Percentiles rank a stretch among this genome's conserved stretches.
Evolutionary conservation across 768 basidiomycete genomes (phyloP).

Genomic region (Phylloporus sp.): DNA sequence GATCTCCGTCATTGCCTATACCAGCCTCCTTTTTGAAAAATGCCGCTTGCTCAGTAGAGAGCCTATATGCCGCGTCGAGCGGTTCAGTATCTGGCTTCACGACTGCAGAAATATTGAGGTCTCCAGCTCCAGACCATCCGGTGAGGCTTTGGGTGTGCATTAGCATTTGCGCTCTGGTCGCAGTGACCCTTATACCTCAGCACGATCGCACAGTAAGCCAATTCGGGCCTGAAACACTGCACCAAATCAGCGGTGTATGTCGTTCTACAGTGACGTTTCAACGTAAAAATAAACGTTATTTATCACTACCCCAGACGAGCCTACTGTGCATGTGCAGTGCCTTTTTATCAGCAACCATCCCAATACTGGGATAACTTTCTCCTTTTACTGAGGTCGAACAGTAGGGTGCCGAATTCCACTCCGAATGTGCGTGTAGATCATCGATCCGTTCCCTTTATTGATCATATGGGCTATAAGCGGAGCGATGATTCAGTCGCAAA

Average conservation of each 20-base stretch:
- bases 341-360: too few species aligned
- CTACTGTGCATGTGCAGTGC: too few species aligned
- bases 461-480: too few species aligned
- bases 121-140: conserved; percentile 7
- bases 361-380: too few species aligned
- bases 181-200: not conserved
- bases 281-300: not conserved
- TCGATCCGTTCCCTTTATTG: too few species aligned
- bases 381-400: too few species aligned
- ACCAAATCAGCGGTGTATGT: too few species aligned
- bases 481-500: too few species aligned
- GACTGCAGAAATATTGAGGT: conserved; percentile 1
- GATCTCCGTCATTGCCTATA: conserved; percentile 24
- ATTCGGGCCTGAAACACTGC: not conserved
- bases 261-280: too few species aligned
- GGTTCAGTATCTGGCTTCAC: not conserved
- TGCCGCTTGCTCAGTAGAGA: conserved; percentile 15
- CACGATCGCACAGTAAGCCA: not conserved
- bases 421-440: too few species aligned
- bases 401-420: too few species aligned
- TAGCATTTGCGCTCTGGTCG: too few species aligned
- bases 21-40: conserved; percentile 30
- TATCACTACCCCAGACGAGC: not conserved
- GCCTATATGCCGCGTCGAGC: not conserved
- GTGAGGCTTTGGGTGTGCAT: conserved; percentile 3